A percentile compares a stretch with the other conserved stretches of the same genome.
Evolutionary conservation across 345 rosid species (phyloP).

Genomic region (Eucalyptus curtisii): DNA sequence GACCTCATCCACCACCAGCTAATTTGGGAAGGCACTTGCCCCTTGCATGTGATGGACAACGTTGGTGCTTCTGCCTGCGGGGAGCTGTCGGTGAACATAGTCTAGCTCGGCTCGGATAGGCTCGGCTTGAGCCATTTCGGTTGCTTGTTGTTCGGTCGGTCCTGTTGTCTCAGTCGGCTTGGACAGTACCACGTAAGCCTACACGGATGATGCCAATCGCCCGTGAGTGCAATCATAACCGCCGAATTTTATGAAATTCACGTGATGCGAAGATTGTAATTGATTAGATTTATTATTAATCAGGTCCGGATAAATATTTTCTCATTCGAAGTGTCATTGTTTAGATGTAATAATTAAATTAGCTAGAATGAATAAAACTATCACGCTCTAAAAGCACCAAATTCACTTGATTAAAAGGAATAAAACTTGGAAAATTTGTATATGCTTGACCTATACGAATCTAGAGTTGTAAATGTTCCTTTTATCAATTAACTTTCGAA

Average conservation of each 20-base stretch:
- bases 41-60: neutral
- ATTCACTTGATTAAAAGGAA: neutral
- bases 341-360: neutral
- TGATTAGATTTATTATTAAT: neutral
- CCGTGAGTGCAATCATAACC: neutral
- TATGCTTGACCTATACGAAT: fast-evolving
- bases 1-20: conserved; percentile 4
- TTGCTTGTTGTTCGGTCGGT: neutral
- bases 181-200: neutral
- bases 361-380: fast-evolving
- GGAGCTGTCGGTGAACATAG: neutral
- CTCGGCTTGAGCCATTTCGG: neutral
- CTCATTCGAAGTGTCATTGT: neutral
- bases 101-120: neutral
- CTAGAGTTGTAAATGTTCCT: fast-evolving
- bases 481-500: neutral
- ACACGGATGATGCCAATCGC: neutral
- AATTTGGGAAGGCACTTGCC: neutral
- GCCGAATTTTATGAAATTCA: neutral
- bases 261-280: neutral
- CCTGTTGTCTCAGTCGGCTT: neutral
- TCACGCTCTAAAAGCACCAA: neutral
- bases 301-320: fast-evolving
- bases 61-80: neutral
- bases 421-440: fast-evolving